Conservation (phyloP, 1,284 basidiomycete species). For the Ustilago bromivora region DNA sequence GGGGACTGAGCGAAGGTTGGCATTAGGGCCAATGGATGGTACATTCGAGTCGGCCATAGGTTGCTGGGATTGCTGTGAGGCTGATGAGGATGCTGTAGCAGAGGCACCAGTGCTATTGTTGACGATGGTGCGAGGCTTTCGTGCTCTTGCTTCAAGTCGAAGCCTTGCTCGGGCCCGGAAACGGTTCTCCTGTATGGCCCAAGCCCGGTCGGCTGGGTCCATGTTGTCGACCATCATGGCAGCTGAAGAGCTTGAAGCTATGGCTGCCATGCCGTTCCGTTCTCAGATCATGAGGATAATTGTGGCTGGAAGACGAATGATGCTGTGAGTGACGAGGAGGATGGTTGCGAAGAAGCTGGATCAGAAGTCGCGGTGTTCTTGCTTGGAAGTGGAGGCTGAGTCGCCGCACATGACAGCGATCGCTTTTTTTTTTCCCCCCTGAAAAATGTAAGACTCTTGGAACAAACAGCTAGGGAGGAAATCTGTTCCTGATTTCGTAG, state of each 20-base stretch:
- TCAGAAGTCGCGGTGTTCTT: not conserved
- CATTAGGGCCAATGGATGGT: constrained; percentile 51
- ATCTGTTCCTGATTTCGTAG: not conserved
- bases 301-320: not conserved
- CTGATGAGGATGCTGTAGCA: constrained; percentile 11
- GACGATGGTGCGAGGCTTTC: constrained; percentile 21
- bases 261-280: constrained; percentile 18
- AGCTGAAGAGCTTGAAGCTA: constrained; percentile 19
- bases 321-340: not conserved
- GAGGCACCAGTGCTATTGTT: constrained; percentile 7
- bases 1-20: constrained; percentile 40
- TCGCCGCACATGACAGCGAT: constrained; percentile 5
- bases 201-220: constrained; percentile 41
- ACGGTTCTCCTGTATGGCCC: constrained; percentile 46
- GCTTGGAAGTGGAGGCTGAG: constrained; percentile 42
- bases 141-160: constrained; percentile 38
- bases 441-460: not conserved
- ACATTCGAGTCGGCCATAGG: constrained; percentile 3
- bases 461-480: not conserved
- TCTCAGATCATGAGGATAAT: not conserved
- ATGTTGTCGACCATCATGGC: constrained; percentile 27
- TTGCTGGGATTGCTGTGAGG: constrained; percentile 2
- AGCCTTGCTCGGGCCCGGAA: constrained; percentile 37
- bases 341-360: not conserved
- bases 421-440: too few species aligned